Base-by-base conservation (phyloP, 2,329 filamentous ascomycete genomes). In the Amesomyces nigricolor region DNA sequence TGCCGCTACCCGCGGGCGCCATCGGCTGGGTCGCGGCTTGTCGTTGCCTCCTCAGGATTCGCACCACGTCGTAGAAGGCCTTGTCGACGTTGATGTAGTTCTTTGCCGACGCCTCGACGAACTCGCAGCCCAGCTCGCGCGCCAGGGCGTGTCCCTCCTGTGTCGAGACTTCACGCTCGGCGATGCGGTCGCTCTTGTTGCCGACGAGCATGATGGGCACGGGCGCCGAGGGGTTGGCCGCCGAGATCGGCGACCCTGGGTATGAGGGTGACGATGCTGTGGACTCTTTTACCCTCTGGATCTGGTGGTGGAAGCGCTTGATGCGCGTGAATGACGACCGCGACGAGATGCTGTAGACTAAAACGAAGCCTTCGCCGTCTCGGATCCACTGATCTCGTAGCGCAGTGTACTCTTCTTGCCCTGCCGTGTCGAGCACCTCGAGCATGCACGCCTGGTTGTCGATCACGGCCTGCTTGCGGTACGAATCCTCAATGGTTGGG, bases 21-120 rank as follows among this genome's bases (percentile, higher is more conserved):
- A 60, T 37, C n/a, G 61, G 61, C 19, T 57, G 57, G 6, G 61
- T 38, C 9, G 61, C 60, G 37, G 60, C 58, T 58, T 67, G 64
- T 53, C 68, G 65, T 63, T 72, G 68, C 53, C 88, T 84, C 64
- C 94, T 86, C 62, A 99, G 77, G 71, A 94, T 89, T 63, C 94
- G 80, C 53, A 97, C 94, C 7, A 99, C 94, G 68, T 99, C 94
- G 73, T 96, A 97, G 69, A 99, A 97, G 32, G 91, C 92, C 78
- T 95, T 97, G 72, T 96, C 94, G 52, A 96, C 92, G 67, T 97
- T 96, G 77, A 96, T 91, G 75, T 91, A 96, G 71, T 96, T 96
- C 77, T 96, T 96, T 37, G 92, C 92, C 6, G 91, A 96, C 2
- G 92, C 91, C 72, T 97, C 92, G 64, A 96, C 91, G 66, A 97